A percentile compares a stretch with the other conserved stretches of the same genome.
Evolutionary conservation across 2,329 filamentous ascomycete species (phyloP).

Genomic region (Diaporthe eres): DNA sequence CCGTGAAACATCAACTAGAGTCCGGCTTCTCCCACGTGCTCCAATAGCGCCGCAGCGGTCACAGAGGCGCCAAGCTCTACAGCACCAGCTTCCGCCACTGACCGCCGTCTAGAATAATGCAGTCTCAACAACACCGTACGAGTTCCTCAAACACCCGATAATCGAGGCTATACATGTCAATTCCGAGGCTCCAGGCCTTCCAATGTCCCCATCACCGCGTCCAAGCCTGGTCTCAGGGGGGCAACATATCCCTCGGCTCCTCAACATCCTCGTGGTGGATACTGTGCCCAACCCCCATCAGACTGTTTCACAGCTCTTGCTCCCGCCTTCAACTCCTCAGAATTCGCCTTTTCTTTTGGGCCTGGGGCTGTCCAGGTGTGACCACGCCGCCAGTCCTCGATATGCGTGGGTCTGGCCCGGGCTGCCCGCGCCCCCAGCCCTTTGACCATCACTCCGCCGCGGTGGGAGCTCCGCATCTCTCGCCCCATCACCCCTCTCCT

Average conservation of each 20-base stretch:
- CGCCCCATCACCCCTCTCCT: not conserved
- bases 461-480: not conserved
- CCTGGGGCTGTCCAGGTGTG: not conserved
- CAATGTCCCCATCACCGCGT: not conserved
- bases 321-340: not conserved
- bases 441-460: not conserved
- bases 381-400: not conserved
- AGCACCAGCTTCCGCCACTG: not conserved
- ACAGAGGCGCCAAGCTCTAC: not conserved
- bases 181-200: not conserved
- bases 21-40: not conserved
- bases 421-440: not conserved
- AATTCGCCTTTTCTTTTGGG: no score
- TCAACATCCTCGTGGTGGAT: not conserved
- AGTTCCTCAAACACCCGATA: not conserved
- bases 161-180: not conserved
- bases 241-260: no score
- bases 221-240: not conserved
- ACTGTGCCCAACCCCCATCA: not conserved
- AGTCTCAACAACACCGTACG: not conserved
- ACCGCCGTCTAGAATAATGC: not conserved
- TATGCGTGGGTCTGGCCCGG: not conserved
- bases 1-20: slow-evolving; percentile 3
- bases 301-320: not conserved
- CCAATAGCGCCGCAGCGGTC: not conserved